A percentile compares a stretch with the other conserved stretches of the same genome.
Evolutionary conservation across 139 green algal species (phyloP).

Genomic region (Micractinium sp.): DNA sequence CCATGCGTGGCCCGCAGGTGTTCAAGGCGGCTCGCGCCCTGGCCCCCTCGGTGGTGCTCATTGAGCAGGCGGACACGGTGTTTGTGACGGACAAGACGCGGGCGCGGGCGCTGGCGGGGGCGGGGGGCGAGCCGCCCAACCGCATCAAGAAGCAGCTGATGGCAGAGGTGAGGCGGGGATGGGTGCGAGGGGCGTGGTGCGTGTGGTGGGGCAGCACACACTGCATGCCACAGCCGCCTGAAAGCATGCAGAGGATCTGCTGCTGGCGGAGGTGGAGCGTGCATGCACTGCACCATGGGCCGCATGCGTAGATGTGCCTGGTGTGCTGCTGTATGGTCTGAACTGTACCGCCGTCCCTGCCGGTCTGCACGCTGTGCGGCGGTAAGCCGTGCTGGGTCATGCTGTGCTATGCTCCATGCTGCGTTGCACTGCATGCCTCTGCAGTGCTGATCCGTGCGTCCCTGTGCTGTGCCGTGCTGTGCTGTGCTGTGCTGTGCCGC

Average conservation of each 20-base stretch:
- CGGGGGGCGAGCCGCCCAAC: constrained; percentile 71
- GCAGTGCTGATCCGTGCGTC: too few species aligned
- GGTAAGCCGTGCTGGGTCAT: too few species aligned
- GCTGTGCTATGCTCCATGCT: too few species aligned
- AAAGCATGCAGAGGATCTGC: not conserved
- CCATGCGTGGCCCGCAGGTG: constrained; percentile 51
- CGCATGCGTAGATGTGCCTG: too few species aligned
- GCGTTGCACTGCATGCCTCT: too few species aligned
- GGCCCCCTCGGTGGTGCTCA: constrained; percentile 88
- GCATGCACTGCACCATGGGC: too few species aligned
- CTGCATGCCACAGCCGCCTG: not conserved
- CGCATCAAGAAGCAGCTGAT: constrained; percentile 92
- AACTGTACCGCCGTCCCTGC: too few species aligned
- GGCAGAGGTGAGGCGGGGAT: constrained; percentile 63
- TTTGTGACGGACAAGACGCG: constrained; percentile 91
- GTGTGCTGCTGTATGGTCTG: too few species aligned
- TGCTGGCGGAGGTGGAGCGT: not conserved
- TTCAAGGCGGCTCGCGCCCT: constrained; percentile 82
- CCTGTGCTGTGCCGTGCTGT: too few species aligned
- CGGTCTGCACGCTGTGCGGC: too few species aligned
- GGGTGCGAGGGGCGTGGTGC: not conserved
- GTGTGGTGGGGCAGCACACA: not conserved
- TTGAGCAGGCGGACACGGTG: constrained; percentile 92
- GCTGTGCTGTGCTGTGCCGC: not conserved
- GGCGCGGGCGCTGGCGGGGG: constrained; percentile 66